Base-by-base conservation (phyloP, 768 basidiomycete genomes). In the Termitomyces sp. region DNA sequence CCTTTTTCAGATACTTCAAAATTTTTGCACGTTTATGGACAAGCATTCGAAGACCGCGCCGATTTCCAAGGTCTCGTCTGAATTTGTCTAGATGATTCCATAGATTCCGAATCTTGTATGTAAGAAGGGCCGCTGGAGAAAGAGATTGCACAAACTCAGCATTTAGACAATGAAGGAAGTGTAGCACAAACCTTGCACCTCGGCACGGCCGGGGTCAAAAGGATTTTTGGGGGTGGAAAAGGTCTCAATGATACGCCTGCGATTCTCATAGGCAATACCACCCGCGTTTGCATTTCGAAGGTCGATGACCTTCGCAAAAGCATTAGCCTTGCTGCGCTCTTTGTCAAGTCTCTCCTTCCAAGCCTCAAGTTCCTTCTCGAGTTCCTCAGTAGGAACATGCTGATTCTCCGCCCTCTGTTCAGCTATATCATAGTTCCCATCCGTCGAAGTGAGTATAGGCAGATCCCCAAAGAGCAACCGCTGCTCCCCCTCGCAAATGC, bases 211-310 rank as follows among this genome's bases (percentile, higher is more conserved):
- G 0, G 94, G 78, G 70, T 95, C 91, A 59, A 80, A 84, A 24
- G 81, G 81, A 62, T 83, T 87, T 53, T 78, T 78, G 0, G 81
- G 78, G 7, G 80, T 76, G 0, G 95, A 96, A 74, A 98, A 98
- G 31, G 82, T 85, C 15, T 74, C 73, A 31, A 97, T 78, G 61
- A 95, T 88, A 61, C 93, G 80, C 68, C 84, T 78, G 59, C 90
- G 79, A 70, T 97, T 98, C 73, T 94, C 92, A 66, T 81, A 91
- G 53, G 91, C 84, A 61, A 98, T 86, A n/a, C 93, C 93, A 33
- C 74, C 77, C 31, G 93, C 90, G 64, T 89, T 91, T 18, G 96
- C 89, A 67, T 98, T 98, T 62, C 88, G 78, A 65, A 98, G 73
- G 74, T 97, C 94, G 22, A 94, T 73, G 33, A 93, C 72, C 63